Evolutionary conservation across 148 eudicot genomes (phyloP).

Genomic region (Bassia scoparia): DNA sequence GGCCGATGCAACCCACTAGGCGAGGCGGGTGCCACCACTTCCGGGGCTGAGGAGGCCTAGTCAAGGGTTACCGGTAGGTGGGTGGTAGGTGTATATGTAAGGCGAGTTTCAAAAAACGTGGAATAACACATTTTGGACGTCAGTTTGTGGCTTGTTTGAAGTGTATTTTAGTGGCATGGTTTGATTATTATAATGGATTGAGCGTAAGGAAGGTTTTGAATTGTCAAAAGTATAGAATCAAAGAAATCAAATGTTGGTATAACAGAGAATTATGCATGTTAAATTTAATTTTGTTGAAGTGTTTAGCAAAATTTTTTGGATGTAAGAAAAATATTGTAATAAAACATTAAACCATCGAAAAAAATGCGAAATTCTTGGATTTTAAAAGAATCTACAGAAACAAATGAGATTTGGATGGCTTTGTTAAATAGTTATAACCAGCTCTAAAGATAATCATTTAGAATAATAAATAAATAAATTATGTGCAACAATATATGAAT

Average conservation of each 20-base stretch:
- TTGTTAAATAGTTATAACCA: no score
- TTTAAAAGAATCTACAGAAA: no score
- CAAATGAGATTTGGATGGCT: no score
- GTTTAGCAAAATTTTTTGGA: no score
- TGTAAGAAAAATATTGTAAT: no score
- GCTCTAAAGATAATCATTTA: no score
- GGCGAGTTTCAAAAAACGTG: constrained; percentile 47
- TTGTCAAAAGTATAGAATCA: not conserved
- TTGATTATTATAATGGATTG: not conserved
- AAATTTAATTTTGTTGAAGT: not conserved
- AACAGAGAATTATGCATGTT: not conserved
- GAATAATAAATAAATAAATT: no score
- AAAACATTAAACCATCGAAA: no score
- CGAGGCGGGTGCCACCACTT: constrained; percentile 8
- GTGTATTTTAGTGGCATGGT: constrained; percentile 38
- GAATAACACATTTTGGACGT: constrained; percentile 46
- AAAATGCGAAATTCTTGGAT: no score
- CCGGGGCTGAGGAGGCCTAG: constrained; percentile 56
- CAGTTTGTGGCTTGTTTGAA: not conserved
- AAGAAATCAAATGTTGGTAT: not conserved
- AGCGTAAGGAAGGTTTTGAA: not conserved
- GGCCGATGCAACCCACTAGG: constrained; percentile 63
- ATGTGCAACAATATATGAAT: no score
- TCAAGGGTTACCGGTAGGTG: constrained; percentile 33
- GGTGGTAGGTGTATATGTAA: constrained; percentile 61